Evolutionary conservation across 768 basidiomycete genomes (phyloP).

Genomic region (Ramaria rubella): DNA sequence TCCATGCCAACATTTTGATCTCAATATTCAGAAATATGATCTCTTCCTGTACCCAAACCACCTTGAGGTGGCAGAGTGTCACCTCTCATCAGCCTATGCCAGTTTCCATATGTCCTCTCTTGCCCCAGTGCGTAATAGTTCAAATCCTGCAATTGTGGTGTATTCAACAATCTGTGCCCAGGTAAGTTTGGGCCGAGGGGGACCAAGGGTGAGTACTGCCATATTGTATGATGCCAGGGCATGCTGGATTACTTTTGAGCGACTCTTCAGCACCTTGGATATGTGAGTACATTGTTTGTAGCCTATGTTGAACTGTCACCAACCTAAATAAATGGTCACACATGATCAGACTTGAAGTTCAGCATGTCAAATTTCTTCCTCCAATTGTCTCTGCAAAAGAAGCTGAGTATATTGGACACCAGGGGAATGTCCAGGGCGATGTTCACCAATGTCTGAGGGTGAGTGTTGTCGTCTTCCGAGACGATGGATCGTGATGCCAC

Average conservation of each 20-base stretch:
- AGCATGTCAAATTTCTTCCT: too few species aligned
- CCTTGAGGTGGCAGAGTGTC: constrained; percentile 24
- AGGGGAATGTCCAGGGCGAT: too few species aligned
- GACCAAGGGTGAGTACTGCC: constrained; percentile 16
- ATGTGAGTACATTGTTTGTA: constrained; percentile 31
- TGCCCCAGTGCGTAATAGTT: constrained; percentile 24
- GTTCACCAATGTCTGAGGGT: too few species aligned
- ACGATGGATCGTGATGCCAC: too few species aligned
- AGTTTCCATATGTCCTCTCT: constrained; percentile 22
- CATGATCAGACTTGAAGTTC: too few species aligned
- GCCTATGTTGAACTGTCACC: constrained; percentile 21
- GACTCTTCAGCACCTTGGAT: constrained; percentile 25
- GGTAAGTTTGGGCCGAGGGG: constrained; percentile 12
- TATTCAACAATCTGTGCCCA: too few species aligned
- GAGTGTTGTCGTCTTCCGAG: too few species aligned
- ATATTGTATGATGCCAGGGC: constrained; percentile 29
- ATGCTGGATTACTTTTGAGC: constrained; percentile 26
- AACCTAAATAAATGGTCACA: too few species aligned
- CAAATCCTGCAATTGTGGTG: constrained; percentile 26
- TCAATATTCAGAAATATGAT: constrained; percentile 27
- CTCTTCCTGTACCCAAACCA: constrained; percentile 28
- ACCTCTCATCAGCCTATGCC: constrained; percentile 25
- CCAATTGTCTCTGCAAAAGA: too few species aligned
- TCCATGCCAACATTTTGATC: constrained; percentile 22
- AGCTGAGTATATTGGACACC: too few species aligned